These are phyloP conservation scores for Pestalotiopsis sp. DNA, from an alignment of 2,329 filamentous ascomycete species.

Conservation along the genomic window DNA sequence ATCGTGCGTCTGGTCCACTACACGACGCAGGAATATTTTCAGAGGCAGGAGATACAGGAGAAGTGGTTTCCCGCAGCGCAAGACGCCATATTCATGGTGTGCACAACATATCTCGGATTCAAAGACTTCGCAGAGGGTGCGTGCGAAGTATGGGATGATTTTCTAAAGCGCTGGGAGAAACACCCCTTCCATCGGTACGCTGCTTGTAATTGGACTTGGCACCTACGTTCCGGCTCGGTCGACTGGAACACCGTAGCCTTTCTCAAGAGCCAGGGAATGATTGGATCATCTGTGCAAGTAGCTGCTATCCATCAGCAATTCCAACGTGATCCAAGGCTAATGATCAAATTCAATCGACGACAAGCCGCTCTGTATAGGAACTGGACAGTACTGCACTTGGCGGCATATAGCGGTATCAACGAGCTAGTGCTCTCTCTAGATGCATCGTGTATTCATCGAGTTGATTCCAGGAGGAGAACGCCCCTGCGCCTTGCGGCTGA, in stretches of 20 bases:
- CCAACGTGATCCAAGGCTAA: no score
- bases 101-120: conserved; percentile 39
- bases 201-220: conserved; percentile 16
- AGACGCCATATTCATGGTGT: conserved; percentile 29
- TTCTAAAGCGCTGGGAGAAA: conserved; percentile 4
- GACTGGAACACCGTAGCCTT: not conserved
- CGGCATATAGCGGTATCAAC: not conserved
- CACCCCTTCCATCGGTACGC: conserved; percentile 16
- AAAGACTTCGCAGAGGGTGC: not conserved
- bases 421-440: no score
- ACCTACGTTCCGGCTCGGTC: not conserved
- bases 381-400: not conserved
- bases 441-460: no score
- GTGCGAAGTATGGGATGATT: not conserved
- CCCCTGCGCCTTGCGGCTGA: not conserved
- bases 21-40: conserved; percentile 46
- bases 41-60: conserved; percentile 19
- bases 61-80: conserved; percentile 34
- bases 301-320: no score
- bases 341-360: no score
- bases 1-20: conserved; percentile 46
- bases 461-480: not conserved
- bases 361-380: no score
- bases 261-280: not conserved
- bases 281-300: conserved; percentile 3